Evolutionary conservation across 108 stramenopile species (phyloP).

Genomic region (Aurantiochytrium sp.): DNA sequence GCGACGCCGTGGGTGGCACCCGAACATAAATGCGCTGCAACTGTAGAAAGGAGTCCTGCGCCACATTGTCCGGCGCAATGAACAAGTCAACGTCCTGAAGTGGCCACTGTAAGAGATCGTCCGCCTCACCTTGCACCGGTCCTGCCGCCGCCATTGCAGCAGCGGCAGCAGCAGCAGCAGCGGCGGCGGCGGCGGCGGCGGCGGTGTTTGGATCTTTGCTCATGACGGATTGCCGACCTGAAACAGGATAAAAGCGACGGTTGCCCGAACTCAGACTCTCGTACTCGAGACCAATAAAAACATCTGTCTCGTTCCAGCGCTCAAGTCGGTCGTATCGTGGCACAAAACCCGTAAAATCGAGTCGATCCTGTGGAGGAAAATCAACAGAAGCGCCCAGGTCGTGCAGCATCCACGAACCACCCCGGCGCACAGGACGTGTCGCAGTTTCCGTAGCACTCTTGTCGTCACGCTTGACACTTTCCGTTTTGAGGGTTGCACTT

Average conservation of each 20-base stretch:
- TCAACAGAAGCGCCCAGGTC: not conserved
- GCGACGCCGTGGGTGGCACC: not conserved
- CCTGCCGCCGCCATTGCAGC: too few species aligned
- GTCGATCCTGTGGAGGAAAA: not conserved
- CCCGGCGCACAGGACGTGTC: not conserved
- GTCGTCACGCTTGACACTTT: too few species aligned
- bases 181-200: not conserved
- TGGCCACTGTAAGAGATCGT: not conserved
- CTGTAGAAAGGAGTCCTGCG: not conserved
- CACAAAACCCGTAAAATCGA: not conserved
- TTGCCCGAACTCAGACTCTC: not conserved
- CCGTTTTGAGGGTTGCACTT: too few species aligned
- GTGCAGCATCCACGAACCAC: constrained; percentile 3
- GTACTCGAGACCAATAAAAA: not conserved
- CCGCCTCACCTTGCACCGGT: not conserved
- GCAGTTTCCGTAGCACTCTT: not conserved
- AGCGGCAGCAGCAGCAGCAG: too few species aligned
- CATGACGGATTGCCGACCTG: not conserved
- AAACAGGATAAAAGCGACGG: not conserved
- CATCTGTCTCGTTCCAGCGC: not conserved
- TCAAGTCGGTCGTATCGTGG: not conserved
- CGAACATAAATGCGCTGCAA: not conserved
- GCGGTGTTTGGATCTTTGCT: not conserved
- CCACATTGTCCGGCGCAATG: not conserved
- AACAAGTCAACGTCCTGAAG: not conserved